Conservation (phyloP, 2,329 filamentous ascomycete genomes). For the Neonectria faginata region DNA sequence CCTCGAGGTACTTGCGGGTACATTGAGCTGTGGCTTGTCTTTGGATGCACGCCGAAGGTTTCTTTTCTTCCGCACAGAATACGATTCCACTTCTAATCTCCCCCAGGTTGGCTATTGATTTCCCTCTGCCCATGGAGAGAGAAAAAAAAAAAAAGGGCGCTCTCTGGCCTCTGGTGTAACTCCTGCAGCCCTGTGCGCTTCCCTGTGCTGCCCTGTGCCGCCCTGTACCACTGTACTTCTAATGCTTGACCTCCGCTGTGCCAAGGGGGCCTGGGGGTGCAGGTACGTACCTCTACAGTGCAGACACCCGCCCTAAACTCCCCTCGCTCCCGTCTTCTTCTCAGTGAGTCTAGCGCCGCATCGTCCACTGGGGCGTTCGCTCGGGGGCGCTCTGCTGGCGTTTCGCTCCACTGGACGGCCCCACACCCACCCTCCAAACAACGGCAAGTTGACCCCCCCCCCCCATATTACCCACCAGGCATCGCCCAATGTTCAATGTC, state of each 20-base stretch:
- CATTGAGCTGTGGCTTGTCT: background rate
- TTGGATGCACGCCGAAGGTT: background rate
- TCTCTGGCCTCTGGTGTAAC: constrained; percentile 18
- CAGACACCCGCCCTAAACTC: background rate
- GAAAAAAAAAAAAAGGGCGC: constrained; percentile 5
- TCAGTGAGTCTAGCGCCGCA: background rate
- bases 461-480: constrained; percentile 46
- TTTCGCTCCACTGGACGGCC: background rate
- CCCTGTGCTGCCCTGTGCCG: background rate
- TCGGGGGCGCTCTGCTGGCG: background rate
- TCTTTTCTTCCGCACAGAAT: background rate
- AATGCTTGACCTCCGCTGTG: background rate
- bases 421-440: constrained; percentile 7
- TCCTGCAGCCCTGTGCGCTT: constrained; percentile 4
- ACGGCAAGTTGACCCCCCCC: background rate
- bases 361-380: constrained; percentile 6
- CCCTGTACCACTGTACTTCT: background rate
- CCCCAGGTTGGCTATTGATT: background rate
- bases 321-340: background rate
- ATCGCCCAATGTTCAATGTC: constrained; percentile 43
- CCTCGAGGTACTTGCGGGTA: background rate
- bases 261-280: background rate
- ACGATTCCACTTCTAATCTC: background rate
- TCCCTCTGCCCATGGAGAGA: constrained; percentile 22
- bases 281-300: background rate